A percentile compares a stretch with the other conserved stretches of the same genome.
Evolutionary conservation across 257 asterid genomes (phyloP).

Genomic region (Solanum pimpinellifolium): DNA sequence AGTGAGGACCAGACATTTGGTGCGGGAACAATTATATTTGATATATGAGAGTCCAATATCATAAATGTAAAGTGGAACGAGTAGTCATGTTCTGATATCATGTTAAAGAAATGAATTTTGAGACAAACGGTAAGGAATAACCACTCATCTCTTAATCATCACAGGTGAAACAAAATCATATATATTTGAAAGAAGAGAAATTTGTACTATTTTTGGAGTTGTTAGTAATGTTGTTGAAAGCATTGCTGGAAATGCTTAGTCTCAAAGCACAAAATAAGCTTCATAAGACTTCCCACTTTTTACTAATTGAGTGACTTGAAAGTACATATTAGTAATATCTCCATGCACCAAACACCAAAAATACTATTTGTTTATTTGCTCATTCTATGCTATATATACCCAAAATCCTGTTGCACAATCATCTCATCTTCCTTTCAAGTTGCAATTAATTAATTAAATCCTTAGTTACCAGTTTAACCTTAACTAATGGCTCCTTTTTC

Average conservation of each 20-base stretch:
- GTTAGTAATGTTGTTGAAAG: neutral
- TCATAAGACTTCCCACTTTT: neutral
- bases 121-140: fast-evolving
- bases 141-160: neutral
- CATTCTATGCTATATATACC: constrained; percentile 19
- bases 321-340: constrained; percentile 12
- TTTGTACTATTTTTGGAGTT: neutral
- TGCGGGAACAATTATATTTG: neutral
- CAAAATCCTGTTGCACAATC: constrained; percentile 4
- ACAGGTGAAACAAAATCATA: neutral
- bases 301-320: constrained; percentile 35
- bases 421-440: constrained; percentile 1
- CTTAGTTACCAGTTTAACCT: neutral
- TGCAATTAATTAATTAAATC: neutral
- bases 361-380: neutral
- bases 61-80: neutral
- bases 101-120: neutral
- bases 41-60: neutral
- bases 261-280: constrained; percentile 35
- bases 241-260: constrained; percentile 35
- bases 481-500: constrained; percentile 3
- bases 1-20: neutral
- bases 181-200: neutral
- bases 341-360: constrained; percentile 17
- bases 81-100: neutral